Conservation (phyloP, 2,329 filamentous ascomycete species). For the Pyrenophora seminiperda region DNA sequence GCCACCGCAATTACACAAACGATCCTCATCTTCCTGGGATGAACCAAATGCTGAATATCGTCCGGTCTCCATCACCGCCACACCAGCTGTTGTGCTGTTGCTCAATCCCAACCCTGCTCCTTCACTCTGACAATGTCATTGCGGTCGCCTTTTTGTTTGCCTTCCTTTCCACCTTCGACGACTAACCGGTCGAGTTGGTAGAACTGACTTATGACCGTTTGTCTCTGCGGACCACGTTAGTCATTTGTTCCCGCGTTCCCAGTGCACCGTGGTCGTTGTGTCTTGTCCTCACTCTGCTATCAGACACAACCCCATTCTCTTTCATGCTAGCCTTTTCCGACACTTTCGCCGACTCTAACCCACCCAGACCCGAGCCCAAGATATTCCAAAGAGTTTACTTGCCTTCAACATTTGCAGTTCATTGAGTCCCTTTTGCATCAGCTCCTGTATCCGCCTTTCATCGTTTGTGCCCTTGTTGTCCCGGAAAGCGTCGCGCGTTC, state of each 20-base stretch:
- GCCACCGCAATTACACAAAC: too few relatives aligned
- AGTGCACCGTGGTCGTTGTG: too few relatives aligned
- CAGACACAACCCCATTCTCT: background rate
- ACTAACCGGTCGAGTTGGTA: constrained; percentile 91
- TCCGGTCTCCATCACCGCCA: too few relatives aligned
- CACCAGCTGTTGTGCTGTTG: background rate
- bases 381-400: constrained; percentile 4
- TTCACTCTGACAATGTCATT: constrained; percentile 76
- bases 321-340: background rate
- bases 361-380: too few relatives aligned
- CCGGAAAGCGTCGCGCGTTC: constrained; percentile 88
- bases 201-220: constrained; percentile 94
- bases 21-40: too few relatives aligned
- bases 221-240: constrained; percentile 69
- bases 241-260: too few relatives aligned
- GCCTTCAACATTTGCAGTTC: constrained; percentile 93
- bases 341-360: background rate
- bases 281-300: too few relatives aligned
- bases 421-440: constrained; percentile 85
- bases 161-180: constrained; percentile 83
- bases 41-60: too few relatives aligned
- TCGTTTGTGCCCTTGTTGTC: constrained; percentile 77
- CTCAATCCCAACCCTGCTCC: constrained; percentile 56
- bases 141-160: constrained; percentile 70
- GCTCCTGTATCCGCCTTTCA: constrained; percentile 77